Percentiles rank a stretch among this genome's conserved stretches.
phyloP scores from a whole-genome alignment of 2,329 filamentous ascomycete species.

The Epicoccum sorghinum region DNA sequence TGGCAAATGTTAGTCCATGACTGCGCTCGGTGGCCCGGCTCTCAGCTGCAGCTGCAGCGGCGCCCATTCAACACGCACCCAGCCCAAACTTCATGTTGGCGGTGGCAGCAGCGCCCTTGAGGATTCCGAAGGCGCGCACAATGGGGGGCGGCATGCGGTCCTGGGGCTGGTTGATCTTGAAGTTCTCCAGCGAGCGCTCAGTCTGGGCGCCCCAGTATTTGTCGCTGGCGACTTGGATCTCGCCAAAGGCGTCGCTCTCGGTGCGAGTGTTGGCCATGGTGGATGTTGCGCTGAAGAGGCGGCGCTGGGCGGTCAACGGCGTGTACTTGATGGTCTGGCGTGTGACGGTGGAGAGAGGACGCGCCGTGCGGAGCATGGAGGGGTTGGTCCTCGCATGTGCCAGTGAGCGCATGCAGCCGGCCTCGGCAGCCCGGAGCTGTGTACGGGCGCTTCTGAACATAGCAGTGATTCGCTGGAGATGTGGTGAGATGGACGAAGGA shows the following conservation, averaged over 20 bases:
- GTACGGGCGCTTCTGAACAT: slow-evolving; percentile 45
- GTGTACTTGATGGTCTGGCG: slow-evolving; percentile 25
- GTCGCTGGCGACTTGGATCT: slow-evolving; percentile 88
- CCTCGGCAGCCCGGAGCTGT: slow-evolving; percentile 45
- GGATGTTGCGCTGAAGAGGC: slow-evolving; percentile 41
- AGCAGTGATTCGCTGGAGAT: slow-evolving; percentile 20
- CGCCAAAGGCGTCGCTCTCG: slow-evolving; percentile 97
- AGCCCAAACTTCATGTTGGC: slow-evolving; percentile 96
- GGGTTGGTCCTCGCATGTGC: slow-evolving; percentile 45
- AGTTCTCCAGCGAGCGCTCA: slow-evolving; percentile 94
- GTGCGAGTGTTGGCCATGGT: slow-evolving; percentile 66
- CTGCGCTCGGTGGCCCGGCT: no score
- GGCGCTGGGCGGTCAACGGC: slow-evolving; percentile 30
- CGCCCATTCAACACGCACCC: slow-evolving; percentile 57
- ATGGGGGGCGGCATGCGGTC: slow-evolving; percentile 97
- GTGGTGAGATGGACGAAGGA: background rate
- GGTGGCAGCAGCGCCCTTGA: slow-evolving; percentile 94
- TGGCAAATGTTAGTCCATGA: slow-evolving; percentile 46
- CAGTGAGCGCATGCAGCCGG: slow-evolving; percentile 38
- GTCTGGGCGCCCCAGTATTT: slow-evolving; percentile 99
- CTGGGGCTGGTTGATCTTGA: slow-evolving; percentile 98
- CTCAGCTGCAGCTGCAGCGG: background rate
- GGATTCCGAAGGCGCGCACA: slow-evolving; percentile 90
- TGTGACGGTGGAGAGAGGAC: slow-evolving; percentile 36
- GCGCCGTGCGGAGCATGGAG: slow-evolving; percentile 34